phyloP scores from a whole-genome alignment of 768 basidiomycete genomes.

The Dioszegia aurantiaca region DNA sequence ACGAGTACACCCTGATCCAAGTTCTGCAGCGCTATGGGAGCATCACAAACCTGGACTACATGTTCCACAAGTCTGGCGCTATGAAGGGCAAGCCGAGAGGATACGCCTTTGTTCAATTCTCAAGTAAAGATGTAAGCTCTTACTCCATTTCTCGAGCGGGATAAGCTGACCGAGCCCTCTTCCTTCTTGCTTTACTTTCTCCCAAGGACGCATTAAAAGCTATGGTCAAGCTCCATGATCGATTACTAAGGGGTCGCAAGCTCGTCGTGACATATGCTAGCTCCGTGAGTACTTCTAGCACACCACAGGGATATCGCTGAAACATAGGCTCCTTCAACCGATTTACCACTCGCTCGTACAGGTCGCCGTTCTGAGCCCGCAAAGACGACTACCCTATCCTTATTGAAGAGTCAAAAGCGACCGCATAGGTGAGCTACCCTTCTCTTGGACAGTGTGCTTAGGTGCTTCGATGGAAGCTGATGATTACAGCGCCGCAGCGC shows the following conservation, averaged over 20 bases:
- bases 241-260: slow-evolving; percentile 79
- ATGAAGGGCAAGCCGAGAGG: slow-evolving; percentile 89
- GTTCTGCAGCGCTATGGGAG: slow-evolving; percentile 89
- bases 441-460: no score
- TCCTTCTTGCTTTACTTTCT: neutral
- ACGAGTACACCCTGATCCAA: slow-evolving; percentile 89
- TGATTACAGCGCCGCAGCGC: slow-evolving; percentile 67
- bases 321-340: slow-evolving; percentile 34
- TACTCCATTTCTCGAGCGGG: neutral
- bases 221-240: slow-evolving; percentile 68
- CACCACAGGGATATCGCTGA: slow-evolving; percentile 11
- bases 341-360: slow-evolving; percentile 25
- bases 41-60: slow-evolving; percentile 84
- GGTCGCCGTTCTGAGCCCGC: slow-evolving; percentile 45
- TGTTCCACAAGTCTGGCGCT: slow-evolving; percentile 89
- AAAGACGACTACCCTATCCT: slow-evolving; percentile 76
- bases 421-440: slow-evolving; percentile 57
- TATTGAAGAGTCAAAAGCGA: slow-evolving; percentile 69
- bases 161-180: slow-evolving; percentile 12
- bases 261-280: slow-evolving; percentile 88
- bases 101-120: slow-evolving; percentile 90
- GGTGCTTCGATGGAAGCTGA: slow-evolving; percentile 1
- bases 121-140: slow-evolving; percentile 69
- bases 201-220: slow-evolving; percentile 79
- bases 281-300: slow-evolving; percentile 57